These are phyloP conservation scores for Colletotrichum tropicale DNA, from an alignment of 2,329 filamentous ascomycete species.

Conservation along the genomic window DNA sequence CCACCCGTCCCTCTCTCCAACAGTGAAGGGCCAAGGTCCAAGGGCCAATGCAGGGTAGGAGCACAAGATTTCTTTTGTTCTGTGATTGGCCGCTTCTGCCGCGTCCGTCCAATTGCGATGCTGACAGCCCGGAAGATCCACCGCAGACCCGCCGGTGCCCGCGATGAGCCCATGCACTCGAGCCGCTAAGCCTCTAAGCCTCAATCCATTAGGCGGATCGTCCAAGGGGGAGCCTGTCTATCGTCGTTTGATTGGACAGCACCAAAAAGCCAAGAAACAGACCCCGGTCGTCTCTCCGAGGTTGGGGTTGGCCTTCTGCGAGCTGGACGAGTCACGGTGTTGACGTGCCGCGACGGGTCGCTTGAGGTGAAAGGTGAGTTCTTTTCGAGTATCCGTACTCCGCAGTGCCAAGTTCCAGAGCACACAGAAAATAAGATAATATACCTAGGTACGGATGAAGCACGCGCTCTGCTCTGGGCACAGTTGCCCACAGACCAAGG, in stretches of 20 bases:
- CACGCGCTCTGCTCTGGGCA: not conserved
- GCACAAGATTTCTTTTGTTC: not conserved
- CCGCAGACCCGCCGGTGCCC: not conserved
- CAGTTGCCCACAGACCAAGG: not conserved
- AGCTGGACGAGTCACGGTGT: not conserved
- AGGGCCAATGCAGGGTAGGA: not conserved
- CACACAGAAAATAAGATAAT: not conserved
- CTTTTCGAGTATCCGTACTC: not conserved
- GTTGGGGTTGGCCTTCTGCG: not conserved
- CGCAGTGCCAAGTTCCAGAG: not conserved
- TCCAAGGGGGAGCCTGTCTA: not conserved
- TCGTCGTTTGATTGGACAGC: not conserved
- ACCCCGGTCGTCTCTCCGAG: not conserved
- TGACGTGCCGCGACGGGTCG: not conserved
- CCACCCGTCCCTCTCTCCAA: not conserved
- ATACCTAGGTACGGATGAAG: not conserved
- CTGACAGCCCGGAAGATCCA: not conserved
- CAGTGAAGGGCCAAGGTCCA: not conserved
- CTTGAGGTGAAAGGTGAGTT: not conserved
- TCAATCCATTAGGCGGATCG: conserved; percentile 12
- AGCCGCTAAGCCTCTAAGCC: conserved; percentile 20
- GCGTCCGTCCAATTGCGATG: not conserved
- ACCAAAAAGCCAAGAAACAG: not conserved
- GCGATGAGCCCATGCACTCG: conserved; percentile 1
- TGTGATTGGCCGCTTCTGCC: not conserved